phyloP scores from a whole-genome alignment of 1,139 yeast species.

The Yamadazyma friedrichii region DNA sequence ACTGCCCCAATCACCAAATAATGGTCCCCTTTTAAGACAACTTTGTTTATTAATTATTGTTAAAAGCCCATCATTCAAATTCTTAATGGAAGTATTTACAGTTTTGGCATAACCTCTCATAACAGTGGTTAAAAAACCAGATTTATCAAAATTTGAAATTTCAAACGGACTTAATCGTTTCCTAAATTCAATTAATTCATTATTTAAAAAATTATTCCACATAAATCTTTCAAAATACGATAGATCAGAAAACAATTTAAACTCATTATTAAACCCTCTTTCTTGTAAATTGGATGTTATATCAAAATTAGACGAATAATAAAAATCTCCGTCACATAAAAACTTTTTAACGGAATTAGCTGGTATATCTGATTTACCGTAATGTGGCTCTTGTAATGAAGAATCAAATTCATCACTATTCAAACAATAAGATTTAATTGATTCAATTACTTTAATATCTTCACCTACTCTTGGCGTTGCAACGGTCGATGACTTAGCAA shows the following conservation, averaged over 20 bases:
- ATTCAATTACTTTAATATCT: constrained; percentile 49
- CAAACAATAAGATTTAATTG: constrained; percentile 63
- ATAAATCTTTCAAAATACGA: constrained; percentile 55
- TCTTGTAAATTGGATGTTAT: constrained; percentile 62
- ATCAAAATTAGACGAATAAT: constrained; percentile 65
- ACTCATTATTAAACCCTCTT: constrained; percentile 37
- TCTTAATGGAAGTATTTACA: constrained; percentile 43
- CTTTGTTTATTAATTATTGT: constrained; percentile 70
- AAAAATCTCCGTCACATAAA: constrained; percentile 62
- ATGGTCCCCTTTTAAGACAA: constrained; percentile 56
- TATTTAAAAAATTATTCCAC: constrained; percentile 64
- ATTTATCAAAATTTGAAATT: constrained; percentile 48
- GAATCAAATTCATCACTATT: constrained; percentile 56
- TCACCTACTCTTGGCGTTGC: constrained; percentile 62
- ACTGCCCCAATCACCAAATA: constrained; percentile 68
- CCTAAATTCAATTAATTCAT: constrained; percentile 60
- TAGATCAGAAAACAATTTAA: constrained; percentile 38
- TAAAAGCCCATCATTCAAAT: constrained; percentile 42
- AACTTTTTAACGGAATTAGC: constrained; percentile 58
- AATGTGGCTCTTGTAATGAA: constrained; percentile 13
- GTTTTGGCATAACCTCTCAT: constrained; percentile 69
- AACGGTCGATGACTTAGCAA: constrained; percentile 53
- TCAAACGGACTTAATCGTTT: constrained; percentile 52
- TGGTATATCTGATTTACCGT: constrained; percentile 44
- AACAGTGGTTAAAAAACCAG: constrained; percentile 57